Percentiles rank a stretch among this genome's conserved stretches.
These are phyloP conservation scores for Fusarium udum DNA, from an alignment of 2,329 filamentous ascomycete species.

Conservation along the genomic window DNA sequence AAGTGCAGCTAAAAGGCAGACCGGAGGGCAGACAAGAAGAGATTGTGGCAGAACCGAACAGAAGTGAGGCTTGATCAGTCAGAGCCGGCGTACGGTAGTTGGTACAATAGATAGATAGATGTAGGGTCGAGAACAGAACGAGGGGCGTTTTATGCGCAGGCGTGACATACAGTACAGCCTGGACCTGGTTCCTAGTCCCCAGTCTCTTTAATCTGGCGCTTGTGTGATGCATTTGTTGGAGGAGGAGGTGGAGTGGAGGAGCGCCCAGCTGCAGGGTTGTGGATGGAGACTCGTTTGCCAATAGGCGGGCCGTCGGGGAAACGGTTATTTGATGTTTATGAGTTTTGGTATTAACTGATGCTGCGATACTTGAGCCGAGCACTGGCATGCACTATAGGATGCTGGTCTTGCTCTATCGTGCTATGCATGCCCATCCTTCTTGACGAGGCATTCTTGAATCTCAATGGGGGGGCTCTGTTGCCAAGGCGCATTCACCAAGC, in stretches of 20 bases:
- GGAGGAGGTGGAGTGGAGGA: constrained; percentile 5
- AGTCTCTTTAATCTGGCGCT: constrained; percentile 33
- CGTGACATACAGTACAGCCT: constrained; percentile 36
- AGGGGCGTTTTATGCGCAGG: constrained; percentile 33
- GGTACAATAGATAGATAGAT: background rate
- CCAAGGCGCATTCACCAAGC: constrained; percentile 42
- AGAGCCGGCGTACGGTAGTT: constrained; percentile 31
- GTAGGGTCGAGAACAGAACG: constrained; percentile 29
- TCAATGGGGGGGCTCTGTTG: constrained; percentile 18
- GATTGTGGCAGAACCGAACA: constrained; percentile 38
- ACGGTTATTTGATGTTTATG: constrained; percentile 25
- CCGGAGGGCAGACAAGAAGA: constrained; percentile 24
- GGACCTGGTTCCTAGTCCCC: constrained; percentile 14
- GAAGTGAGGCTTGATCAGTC: constrained; percentile 37
- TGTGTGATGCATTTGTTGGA: constrained; percentile 30
- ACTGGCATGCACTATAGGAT: background rate
- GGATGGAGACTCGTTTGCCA: background rate
- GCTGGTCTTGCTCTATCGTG: constrained; percentile 29
- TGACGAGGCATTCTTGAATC: constrained; percentile 41
- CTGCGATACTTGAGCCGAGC: constrained; percentile 3
- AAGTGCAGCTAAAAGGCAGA: constrained; percentile 31
- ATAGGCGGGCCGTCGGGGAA: constrained; percentile 19
- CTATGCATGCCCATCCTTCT: background rate
- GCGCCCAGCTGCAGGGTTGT: constrained; percentile 11
- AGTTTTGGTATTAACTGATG: constrained; percentile 5